Base-by-base conservation (phyloP, 2,329 filamentous ascomycete genomes). In the Pseudopithomyces maydicus region DNA sequence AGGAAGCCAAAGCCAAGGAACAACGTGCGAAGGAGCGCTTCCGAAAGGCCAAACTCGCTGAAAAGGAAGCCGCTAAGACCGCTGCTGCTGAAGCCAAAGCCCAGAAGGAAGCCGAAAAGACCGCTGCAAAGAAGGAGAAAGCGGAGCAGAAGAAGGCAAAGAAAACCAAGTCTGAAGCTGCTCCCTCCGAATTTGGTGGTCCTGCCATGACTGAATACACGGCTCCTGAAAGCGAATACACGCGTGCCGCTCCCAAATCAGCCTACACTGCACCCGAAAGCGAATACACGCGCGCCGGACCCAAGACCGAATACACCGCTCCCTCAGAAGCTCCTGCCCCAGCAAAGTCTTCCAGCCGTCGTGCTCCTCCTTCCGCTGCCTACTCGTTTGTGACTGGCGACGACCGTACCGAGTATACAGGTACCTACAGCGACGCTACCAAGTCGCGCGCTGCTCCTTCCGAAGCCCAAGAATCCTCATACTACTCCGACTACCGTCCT, bases 371-470 rank as follows among this genome's bases (percentile, higher is more conserved):
- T 1, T 74, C 73, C 2, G 71, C 68, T 12, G 74, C 75, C 7
- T 83, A 82, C 68, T 82, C 81, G 5, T 84, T 84, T 69, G 78
- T 75, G 26, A 77, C 78, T 11, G 81, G 81, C 45, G 80, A 78
- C 54, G 73, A 76, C 58, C 71, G 64, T 17, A 76, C 73, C 19
- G 68, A 76, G 15, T 80, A 81, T 71, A 80, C 78, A 0, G 73
- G 69, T 52, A 66, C 70, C 48, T 74, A 69, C 61, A 75, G 73
- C 20, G 69, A 74, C 23, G 78, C 79, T 7, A 68, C 56, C 45
- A 33, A 26, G 48, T 55, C 52, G 55, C 62, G 58, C 59, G 54
- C 63, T 47, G 65, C 62, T 8, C 65, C 65, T 46, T 69, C 72
- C 10, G 68, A 71, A 54, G 58, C 61, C 39, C 53, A 46, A 23